Percentiles rank a stretch among this genome's conserved stretches.
These are phyloP conservation scores for Suillus tomentosus DNA, from an alignment of 768 basidiomycete genomes.

Conservation along the genomic window DNA sequence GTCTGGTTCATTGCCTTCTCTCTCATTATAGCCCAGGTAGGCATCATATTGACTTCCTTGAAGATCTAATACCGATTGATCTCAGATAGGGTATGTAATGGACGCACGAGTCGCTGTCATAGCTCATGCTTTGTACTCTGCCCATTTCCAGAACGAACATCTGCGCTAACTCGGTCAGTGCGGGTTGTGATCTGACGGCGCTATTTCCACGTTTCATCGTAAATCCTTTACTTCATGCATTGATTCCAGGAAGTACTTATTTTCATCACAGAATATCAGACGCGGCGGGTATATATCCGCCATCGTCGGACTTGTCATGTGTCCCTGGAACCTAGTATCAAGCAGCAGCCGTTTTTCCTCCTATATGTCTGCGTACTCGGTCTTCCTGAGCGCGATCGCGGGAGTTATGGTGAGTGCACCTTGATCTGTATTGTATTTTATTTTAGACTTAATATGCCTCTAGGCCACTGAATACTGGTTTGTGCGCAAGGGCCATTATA, in stretches of 20 bases:
- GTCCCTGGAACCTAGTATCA: conserved; percentile 71
- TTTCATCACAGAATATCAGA: conserved; percentile 58
- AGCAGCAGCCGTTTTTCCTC: conserved; percentile 72
- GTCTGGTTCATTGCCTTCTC: conserved; percentile 73
- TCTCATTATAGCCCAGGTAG: conserved; percentile 71
- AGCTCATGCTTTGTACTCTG: conserved; percentile 12
- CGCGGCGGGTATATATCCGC: conserved; percentile 78
- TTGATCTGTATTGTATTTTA: too few relatives aligned
- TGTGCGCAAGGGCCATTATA: conserved; percentile 63
- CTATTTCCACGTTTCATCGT: conserved; percentile 72
- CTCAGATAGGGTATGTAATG: conserved; percentile 8
- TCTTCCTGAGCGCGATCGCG: conserved; percentile 77
- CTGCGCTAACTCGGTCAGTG: conserved; percentile 74
- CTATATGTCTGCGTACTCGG: conserved; percentile 76
- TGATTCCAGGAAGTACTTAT: not conserved
- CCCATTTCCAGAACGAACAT: conserved; percentile 51
- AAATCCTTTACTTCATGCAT: conserved; percentile 18
- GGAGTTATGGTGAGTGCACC: conserved; percentile 58
- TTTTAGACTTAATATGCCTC: too few relatives aligned
- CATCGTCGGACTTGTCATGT: conserved; percentile 68
- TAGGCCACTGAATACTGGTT: conserved; percentile 76
- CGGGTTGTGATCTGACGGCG: conserved; percentile 76
- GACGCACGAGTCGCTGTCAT: conserved; percentile 15
- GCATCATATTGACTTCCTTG: conserved; percentile 1
- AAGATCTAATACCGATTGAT: not conserved